Conservation (phyloP, 1,139 yeast species). For the Yarrowia galli region DNA sequence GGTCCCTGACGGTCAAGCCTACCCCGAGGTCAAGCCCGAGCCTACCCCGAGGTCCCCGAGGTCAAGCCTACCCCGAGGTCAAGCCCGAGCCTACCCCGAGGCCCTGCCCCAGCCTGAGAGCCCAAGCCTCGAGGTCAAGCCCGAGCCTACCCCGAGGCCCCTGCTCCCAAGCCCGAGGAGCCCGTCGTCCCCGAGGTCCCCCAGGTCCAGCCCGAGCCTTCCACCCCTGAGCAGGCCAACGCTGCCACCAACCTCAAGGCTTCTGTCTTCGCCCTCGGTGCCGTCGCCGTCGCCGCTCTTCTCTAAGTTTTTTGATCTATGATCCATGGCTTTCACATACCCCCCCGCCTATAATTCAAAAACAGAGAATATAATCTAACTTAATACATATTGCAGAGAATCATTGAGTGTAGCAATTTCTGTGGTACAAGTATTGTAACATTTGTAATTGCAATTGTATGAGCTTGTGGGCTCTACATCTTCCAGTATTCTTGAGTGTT, state of each 20-base stretch:
- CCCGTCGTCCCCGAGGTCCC: slow-evolving; percentile 13
- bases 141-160: slow-evolving; percentile 22
- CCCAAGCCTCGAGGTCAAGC: background rate
- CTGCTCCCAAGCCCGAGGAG: slow-evolving; percentile 19
- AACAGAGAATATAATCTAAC: slow-evolving; percentile 21
- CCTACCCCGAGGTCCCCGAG: slow-evolving; percentile 10
- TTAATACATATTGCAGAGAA: slow-evolving; percentile 25
- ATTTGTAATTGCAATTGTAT: background rate
- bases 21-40: slow-evolving; percentile 20
- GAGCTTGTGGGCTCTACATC: background rate
- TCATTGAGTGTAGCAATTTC: background rate
- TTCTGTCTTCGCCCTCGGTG: slow-evolving; percentile 34
- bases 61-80: slow-evolving; percentile 6
- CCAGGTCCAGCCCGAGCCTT: slow-evolving; percentile 35
- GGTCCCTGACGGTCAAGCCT: background rate
- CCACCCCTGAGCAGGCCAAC: slow-evolving; percentile 33
- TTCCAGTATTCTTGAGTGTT: background rate
- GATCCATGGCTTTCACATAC: slow-evolving; percentile 12
- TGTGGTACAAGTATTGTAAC: background rate
- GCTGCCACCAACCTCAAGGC: slow-evolving; percentile 35
- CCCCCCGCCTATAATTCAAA: slow-evolving; percentile 32
- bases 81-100: slow-evolving; percentile 8
- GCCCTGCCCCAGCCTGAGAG: background rate
- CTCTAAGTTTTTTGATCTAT: slow-evolving; percentile 36
- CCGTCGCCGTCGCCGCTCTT: slow-evolving; percentile 36